Percentiles rank a stretch among this genome's conserved stretches.
Conservation (phyloP, 225 moss, liverwort and hornwort species). For the Neckera pumila region DNA sequence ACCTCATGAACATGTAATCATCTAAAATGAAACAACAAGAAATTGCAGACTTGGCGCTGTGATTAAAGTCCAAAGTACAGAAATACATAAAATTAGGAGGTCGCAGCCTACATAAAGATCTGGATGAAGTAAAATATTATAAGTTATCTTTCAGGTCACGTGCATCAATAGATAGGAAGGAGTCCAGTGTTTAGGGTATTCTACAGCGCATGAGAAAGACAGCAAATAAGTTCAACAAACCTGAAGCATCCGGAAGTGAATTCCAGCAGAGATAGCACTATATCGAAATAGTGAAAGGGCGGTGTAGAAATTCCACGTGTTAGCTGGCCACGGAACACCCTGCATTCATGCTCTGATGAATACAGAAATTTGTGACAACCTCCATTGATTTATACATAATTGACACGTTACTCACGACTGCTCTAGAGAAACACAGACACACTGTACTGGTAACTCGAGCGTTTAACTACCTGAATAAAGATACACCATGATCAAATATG, state of each 20-base stretch:
- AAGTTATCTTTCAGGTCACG: background rate
- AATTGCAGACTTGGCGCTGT: background rate
- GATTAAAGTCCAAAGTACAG: background rate
- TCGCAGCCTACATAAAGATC: background rate
- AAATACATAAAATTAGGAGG: background rate
- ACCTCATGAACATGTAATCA: background rate
- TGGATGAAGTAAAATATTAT: background rate
- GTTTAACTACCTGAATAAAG: background rate
- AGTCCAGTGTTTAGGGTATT: background rate
- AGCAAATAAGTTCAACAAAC: slow-evolving; percentile 24
- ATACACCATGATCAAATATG: background rate
- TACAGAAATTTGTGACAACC: background rate
- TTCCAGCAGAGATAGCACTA: slow-evolving; percentile 75
- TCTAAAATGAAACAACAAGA: background rate
- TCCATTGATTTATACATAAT: background rate
- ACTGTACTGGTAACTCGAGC: background rate
- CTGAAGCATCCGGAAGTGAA: slow-evolving; percentile 87
- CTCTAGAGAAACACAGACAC: background rate
- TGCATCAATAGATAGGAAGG: background rate
- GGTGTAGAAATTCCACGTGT: slow-evolving; percentile 81
- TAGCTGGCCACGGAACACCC: slow-evolving; percentile 78
- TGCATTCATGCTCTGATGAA: slow-evolving; percentile 26
- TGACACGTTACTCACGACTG: background rate
- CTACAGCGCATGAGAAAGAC: background rate
- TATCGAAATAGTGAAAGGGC: slow-evolving; percentile 78